Percentiles rank a stretch among this genome's conserved stretches.
Evolutionary conservation across 1,284 basidiomycete species (phyloP).

Genomic region (Marasmius fiardii): DNA sequence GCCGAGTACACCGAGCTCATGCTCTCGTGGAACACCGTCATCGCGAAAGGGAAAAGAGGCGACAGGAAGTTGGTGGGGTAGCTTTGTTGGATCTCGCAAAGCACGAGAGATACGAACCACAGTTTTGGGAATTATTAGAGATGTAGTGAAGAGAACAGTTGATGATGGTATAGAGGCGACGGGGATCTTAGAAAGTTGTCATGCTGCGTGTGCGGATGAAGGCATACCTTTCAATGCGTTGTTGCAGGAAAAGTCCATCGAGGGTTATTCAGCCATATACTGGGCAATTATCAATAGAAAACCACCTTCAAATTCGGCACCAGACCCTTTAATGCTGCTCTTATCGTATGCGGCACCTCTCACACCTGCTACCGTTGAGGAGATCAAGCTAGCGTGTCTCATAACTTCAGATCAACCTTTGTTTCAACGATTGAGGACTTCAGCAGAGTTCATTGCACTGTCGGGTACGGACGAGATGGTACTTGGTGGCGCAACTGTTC

Average conservation of each 20-base stretch:
- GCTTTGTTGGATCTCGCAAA: constrained; percentile 26
- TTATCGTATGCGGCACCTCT: constrained; percentile 55
- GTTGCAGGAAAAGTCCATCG: constrained; percentile 61
- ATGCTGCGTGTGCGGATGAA: constrained; percentile 38
- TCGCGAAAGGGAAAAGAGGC: constrained; percentile 9
- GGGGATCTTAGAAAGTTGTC: constrained; percentile 43
- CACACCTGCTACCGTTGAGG: constrained; percentile 41
- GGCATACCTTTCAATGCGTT: constrained; percentile 40
- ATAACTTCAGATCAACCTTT: constrained; percentile 57
- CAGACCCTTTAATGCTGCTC: constrained; percentile 48
- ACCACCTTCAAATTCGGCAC: constrained; percentile 29
- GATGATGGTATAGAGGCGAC: constrained; percentile 20
- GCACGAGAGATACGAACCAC: constrained; percentile 43
- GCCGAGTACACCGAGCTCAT: neutral
- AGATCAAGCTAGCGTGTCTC: constrained; percentile 63
- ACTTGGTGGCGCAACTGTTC: constrained; percentile 44
- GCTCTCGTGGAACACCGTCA: neutral
- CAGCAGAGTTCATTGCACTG: constrained; percentile 43
- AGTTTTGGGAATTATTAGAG: constrained; percentile 41
- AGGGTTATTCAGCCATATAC: constrained; percentile 61
- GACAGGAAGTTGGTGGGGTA: constrained; percentile 9
- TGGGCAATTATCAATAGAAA: constrained; percentile 67
- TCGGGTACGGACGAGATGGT: constrained; percentile 57
- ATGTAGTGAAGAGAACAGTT: constrained; percentile 34
- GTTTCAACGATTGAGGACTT: constrained; percentile 57